Evolutionary conservation across 768 basidiomycete species (phyloP).

Genomic region (Lentinula raphanica): DNA sequence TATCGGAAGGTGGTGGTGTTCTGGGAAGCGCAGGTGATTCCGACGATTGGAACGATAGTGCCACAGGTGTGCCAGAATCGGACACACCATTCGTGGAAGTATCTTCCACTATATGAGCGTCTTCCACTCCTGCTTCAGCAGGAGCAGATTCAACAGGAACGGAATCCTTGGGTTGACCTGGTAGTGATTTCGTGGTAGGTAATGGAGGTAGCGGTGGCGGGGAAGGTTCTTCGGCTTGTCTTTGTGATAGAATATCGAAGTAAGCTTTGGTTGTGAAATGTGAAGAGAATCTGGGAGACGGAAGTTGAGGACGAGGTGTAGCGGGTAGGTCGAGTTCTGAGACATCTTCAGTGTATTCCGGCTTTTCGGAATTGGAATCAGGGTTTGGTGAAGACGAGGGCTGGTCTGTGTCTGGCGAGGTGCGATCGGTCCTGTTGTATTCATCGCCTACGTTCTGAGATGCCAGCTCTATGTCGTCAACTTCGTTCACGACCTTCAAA

Average conservation of each 20-base stretch:
- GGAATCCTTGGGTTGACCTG: not conserved
- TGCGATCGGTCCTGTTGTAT: too few species aligned
- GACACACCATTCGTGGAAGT: not conserved
- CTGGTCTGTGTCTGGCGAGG: not conserved
- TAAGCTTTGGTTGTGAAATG: conserved; percentile 4
- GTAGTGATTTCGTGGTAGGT: not conserved
- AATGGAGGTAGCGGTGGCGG: not conserved
- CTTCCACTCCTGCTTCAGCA: not conserved
- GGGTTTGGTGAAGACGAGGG: not conserved
- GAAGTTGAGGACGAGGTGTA: not conserved
- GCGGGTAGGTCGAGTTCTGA: not conserved
- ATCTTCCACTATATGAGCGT: too few species aligned
- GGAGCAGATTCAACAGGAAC: not conserved
- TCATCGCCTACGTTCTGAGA: too few species aligned
- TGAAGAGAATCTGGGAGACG: not conserved
- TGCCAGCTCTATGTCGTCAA: not conserved
- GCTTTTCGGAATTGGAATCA: not conserved
- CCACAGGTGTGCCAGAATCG: not conserved
- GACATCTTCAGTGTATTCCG: not conserved
- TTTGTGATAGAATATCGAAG: not conserved
- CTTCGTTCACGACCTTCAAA: not conserved
- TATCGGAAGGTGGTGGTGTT: not conserved
- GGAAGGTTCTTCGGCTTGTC: not conserved
- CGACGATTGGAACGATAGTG: too few species aligned
- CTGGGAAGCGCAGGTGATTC: too few species aligned